A percentile compares a stretch with the other conserved stretches of the same genome.
These are phyloP conservation scores for Begonia masoniana DNA, from an alignment of 306 rosid genomes.

Conservation along the genomic window DNA sequence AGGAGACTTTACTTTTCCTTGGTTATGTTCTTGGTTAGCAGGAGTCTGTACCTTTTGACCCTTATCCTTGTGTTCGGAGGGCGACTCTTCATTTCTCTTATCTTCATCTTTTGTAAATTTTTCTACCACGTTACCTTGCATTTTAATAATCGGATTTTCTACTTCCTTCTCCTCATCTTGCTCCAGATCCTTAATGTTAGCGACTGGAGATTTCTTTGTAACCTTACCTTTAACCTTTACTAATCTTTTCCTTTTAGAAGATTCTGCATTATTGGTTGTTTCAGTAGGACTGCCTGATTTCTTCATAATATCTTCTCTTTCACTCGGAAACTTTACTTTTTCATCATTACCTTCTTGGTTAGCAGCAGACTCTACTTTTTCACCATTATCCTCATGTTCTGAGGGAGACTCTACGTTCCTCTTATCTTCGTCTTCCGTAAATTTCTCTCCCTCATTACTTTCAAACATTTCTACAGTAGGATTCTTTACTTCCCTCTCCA, in stretches of 20 bases:
- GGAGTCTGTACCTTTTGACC: not conserved
- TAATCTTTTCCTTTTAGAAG: no score
- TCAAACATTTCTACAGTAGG: not conserved
- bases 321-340: constrained; percentile 11
- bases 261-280: no score
- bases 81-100: not conserved
- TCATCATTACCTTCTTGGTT: constrained; percentile 4
- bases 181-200: not conserved
- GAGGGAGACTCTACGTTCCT: not conserved
- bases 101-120: constrained; percentile 1
- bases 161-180: constrained; percentile 8
- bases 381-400: not conserved
- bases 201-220: no score
- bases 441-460: not conserved
- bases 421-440: constrained; percentile 1
- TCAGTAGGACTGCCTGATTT: no score
- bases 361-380: constrained; percentile 4
- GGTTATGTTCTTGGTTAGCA: constrained; percentile 8
- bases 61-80: constrained; percentile 1
- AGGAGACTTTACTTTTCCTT: constrained; percentile 11
- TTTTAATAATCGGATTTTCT: not conserved
- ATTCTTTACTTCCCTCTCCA: constrained; percentile 3
- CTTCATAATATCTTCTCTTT: constrained; percentile 21
- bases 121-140: not conserved
- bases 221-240: no score